phyloP scores from a whole-genome alignment of 768 basidiomycete genomes.

The Auricularia cornea region DNA sequence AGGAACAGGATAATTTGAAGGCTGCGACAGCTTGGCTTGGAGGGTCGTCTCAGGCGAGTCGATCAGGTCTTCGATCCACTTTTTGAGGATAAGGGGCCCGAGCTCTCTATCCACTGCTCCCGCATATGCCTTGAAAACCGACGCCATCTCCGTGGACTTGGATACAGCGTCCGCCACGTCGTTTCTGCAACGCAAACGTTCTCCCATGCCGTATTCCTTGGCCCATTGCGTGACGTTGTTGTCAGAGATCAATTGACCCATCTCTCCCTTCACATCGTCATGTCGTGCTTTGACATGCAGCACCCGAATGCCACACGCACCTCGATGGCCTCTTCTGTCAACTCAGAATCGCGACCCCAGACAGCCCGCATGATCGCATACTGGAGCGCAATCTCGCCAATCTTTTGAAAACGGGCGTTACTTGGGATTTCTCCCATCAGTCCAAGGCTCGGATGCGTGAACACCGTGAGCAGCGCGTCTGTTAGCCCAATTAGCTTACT shows the following conservation, averaged over 20 bases:
- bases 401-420: not conserved
- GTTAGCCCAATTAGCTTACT: not conserved
- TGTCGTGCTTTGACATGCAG: too few species aligned
- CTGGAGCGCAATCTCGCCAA: not conserved
- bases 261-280: not conserved
- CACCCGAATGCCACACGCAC: too few species aligned
- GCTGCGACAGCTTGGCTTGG: conserved; percentile 15
- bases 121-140: not conserved
- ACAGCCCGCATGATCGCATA: not conserved
- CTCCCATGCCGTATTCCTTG: not conserved
- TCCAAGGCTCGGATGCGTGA: not conserved
- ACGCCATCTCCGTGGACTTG: not conserved
- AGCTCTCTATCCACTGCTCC: not conserved
- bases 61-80: not conserved
- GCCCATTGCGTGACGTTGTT: not conserved
- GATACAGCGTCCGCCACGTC: not conserved
- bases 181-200: not conserved
- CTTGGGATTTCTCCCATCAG: not conserved
- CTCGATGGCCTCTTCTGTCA: not conserved
- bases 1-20: conserved; percentile 12
- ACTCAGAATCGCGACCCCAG: not conserved
- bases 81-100: not conserved
- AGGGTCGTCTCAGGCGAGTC: not conserved
- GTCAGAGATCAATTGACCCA: not conserved
- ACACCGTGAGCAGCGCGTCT: not conserved